These are phyloP conservation scores for Yamadazyma friedrichii DNA, from an alignment of 1,139 yeast species.

Conservation along the genomic window DNA sequence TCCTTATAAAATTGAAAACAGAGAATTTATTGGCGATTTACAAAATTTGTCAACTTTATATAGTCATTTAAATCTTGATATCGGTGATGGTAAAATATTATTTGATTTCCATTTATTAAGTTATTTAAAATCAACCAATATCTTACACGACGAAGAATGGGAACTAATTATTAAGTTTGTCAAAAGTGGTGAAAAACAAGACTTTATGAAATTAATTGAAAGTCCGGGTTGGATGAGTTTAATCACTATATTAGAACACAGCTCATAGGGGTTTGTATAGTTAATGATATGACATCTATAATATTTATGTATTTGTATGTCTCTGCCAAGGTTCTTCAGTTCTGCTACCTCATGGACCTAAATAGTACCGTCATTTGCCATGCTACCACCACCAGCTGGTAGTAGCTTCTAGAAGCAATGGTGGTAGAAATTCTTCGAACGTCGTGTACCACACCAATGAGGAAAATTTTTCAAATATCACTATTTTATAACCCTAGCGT, in stretches of 20 bases:
- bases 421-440: conserved; percentile 2
- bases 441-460: conserved; percentile 4
- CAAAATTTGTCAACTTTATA: conserved; percentile 55
- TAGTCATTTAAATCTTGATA: conserved; percentile 44
- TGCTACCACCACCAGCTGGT: no score
- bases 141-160: conserved; percentile 54
- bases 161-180: conserved; percentile 44
- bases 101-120: conserved; percentile 74
- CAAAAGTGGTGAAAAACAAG: conserved; percentile 34
- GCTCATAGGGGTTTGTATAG: conserved; percentile 9
- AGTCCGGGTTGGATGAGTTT: conserved; percentile 78
- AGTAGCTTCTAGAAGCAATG: neutral
- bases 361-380: no score
- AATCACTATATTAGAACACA: conserved; percentile 53
- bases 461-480: conserved; percentile 5
- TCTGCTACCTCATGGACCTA: no score
- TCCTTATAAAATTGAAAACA: conserved; percentile 71
- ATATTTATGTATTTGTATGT: no score
- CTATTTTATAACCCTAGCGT: no score
- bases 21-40: conserved; percentile 70
- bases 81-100: conserved; percentile 41
- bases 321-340: no score
- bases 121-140: conserved; percentile 53
- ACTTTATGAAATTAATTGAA: conserved; percentile 56
- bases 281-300: no score